Base-by-base conservation (phyloP, 441 rosid species). In the Biscutella laevigata region DNA sequence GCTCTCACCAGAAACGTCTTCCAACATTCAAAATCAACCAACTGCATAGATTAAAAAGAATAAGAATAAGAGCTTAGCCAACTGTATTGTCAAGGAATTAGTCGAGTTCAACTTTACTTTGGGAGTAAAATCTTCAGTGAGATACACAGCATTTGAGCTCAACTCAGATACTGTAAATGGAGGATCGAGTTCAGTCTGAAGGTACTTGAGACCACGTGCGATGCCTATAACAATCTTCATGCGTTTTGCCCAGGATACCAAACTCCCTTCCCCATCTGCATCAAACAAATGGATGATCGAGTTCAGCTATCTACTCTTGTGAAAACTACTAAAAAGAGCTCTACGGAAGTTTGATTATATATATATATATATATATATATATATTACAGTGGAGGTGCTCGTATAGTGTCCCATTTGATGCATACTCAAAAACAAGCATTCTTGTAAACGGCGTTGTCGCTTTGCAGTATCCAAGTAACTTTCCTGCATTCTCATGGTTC, bases 1-100 rank as follows among this genome's bases (percentile, higher is more conserved):
- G 90, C 81, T 72, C 97, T 81, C 41, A 71, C 76, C 21, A 77
- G 77, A 62, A 94, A 80, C 27, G 73, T 72, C 75, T 86, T 94
- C 97, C 99, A 94, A 61, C 88, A 82, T 57, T 81, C 95, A 68
- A 89, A 89, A 76, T 94, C 99, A 29, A 89, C 88, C 65, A 94
- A 74, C 99, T 94, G 80, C 72, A 73, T 27, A 3, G 3, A 19
- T 48, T 25, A 48, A 12, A 6, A 12, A 6, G 13, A 8, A 15
- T 11, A 22, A 17, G 10, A 27, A 26, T 14, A 39, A 5, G 49
- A 54, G 21, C 53, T 13, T 33, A 40, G 36, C 1, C 17, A 26
- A 14, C 6, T 29, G 28, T 25, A 35, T 16, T 11, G 14, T 28
- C 48, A 11, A 48, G 21, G 21, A 27, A 44, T 10, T 2, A 48